phyloP scores from a whole-genome alignment of 2,329 filamentous ascomycete genomes.

The Pseudogymnoascus sp. region DNA sequence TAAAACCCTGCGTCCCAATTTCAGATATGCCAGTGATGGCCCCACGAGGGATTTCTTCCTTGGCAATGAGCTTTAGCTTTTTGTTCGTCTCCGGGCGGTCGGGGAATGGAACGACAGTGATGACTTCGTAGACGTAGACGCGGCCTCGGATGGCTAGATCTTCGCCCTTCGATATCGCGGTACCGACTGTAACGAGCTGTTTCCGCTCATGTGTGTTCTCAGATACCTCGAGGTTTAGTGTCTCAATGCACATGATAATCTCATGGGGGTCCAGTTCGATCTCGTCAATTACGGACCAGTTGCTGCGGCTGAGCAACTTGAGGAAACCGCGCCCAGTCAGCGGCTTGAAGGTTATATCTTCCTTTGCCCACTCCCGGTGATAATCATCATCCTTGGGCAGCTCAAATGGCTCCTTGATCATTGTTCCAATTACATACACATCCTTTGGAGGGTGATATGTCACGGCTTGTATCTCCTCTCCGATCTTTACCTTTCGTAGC shows the following conservation, averaged over 20 bases:
- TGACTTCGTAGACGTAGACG: slow-evolving; percentile 86
- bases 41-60: slow-evolving; percentile 85
- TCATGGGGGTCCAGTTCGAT: slow-evolving; percentile 68
- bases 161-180: slow-evolving; percentile 78
- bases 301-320: slow-evolving; percentile 70
- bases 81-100: slow-evolving; percentile 77
- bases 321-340: slow-evolving; percentile 63
- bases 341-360: slow-evolving; percentile 56
- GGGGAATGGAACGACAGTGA: slow-evolving; percentile 83
- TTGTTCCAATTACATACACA: slow-evolving; percentile 71
- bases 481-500: slow-evolving; percentile 62
- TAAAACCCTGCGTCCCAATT: slow-evolving; percentile 78
- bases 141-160: slow-evolving; percentile 79
- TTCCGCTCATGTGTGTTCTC: slow-evolving; percentile 83
- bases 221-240: slow-evolving; percentile 79
- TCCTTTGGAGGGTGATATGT: slow-evolving; percentile 69
- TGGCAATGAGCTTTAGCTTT: slow-evolving; percentile 75
- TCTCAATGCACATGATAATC: slow-evolving; percentile 71
- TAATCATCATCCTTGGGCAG: slow-evolving; percentile 83
- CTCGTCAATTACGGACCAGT: slow-evolving; percentile 71
- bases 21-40: slow-evolving; percentile 81
- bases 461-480: slow-evolving; percentile 62
- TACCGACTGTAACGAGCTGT: slow-evolving; percentile 76
- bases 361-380: slow-evolving; percentile 66
- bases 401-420: slow-evolving; percentile 62